Evolutionary conservation across 805 yeast genomes (phyloP).

Genomic region (Candida schatavii): DNA sequence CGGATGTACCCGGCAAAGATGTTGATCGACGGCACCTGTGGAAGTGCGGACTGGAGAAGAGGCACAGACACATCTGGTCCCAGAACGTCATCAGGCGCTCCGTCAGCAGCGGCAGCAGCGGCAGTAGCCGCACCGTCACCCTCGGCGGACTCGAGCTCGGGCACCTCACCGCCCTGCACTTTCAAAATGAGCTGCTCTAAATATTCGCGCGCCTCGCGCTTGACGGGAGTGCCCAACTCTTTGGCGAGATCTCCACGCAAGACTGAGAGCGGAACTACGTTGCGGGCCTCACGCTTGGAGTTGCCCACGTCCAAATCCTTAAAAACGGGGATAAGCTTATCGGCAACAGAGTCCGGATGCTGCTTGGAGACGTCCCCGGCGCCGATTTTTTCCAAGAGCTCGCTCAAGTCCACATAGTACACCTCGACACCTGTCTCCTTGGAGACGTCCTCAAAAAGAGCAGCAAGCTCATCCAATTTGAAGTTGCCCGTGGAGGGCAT

Average conservation of each 20-base stretch:
- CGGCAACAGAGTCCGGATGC: neutral
- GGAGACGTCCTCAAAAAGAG: neutral
- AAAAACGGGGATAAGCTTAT: neutral
- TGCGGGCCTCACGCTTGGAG: neutral
- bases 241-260: neutral
- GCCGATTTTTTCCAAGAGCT: neutral
- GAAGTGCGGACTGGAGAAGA: conserved; percentile 34
- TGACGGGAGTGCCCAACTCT: conserved; percentile 1
- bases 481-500: neutral
- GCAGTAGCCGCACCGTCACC: neutral
- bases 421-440: neutral
- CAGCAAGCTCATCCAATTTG: neutral
- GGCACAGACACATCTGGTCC: conserved; percentile 15
- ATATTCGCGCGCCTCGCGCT: conserved; percentile 8
- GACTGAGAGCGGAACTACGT: neutral
- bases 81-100: conserved; percentile 13
- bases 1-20: conserved; percentile 72
- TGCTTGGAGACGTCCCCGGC: neutral
- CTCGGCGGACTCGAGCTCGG: neutral
- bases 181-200: conserved; percentile 4
- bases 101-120: neutral
- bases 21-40: conserved; percentile 41
- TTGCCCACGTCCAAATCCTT: neutral
- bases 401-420: neutral
- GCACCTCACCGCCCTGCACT: conserved; percentile 8